A percentile compares a stretch with the other conserved stretches of the same genome.
Conservation (phyloP, 805 yeast genomes). For the Hanseniaspora clermontiae region DNA sequence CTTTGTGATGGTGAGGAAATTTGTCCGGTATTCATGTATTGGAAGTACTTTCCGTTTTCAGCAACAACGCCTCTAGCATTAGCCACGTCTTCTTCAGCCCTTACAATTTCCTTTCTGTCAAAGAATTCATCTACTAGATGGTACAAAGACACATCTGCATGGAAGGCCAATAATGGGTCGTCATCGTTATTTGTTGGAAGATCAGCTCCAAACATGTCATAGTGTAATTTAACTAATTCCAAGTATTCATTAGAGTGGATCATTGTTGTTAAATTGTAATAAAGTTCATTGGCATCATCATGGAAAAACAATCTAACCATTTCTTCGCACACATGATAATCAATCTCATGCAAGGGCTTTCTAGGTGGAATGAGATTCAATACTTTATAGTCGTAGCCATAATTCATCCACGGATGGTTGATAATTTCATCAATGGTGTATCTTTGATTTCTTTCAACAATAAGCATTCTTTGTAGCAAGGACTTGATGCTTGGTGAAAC, state of each 20-base stretch:
- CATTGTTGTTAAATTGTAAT: constrained; percentile 43
- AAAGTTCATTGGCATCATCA: constrained; percentile 41
- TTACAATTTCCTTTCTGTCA: constrained; percentile 44
- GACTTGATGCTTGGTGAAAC: constrained; percentile 67
- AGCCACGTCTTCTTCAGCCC: constrained; percentile 21
- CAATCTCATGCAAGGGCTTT: constrained; percentile 45
- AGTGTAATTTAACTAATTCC: constrained; percentile 22
- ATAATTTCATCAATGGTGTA: constrained; percentile 68
- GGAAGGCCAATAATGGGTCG: constrained; percentile 78
- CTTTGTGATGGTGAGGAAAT: not conserved
- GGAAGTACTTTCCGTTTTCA: not conserved
- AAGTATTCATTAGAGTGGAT: constrained; percentile 52
- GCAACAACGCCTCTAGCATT: not conserved
- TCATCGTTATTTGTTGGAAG: constrained; percentile 10
- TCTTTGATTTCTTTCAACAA: constrained; percentile 74
- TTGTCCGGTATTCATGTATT: not conserved
- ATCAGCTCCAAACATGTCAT: constrained; percentile 17
- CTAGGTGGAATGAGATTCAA: constrained; percentile 66
- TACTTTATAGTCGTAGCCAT: constrained; percentile 67
- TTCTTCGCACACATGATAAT: constrained; percentile 52
- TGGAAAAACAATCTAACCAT: constrained; percentile 75
- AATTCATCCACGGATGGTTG: constrained; percentile 88
- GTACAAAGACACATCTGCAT: constrained; percentile 80
- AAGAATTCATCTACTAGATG: constrained; percentile 75
- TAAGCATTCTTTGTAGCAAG: constrained; percentile 74